Evolutionary conservation across 1,139 yeast species (phyloP).

Genomic region (Magnusiomyces magnusii): DNA sequence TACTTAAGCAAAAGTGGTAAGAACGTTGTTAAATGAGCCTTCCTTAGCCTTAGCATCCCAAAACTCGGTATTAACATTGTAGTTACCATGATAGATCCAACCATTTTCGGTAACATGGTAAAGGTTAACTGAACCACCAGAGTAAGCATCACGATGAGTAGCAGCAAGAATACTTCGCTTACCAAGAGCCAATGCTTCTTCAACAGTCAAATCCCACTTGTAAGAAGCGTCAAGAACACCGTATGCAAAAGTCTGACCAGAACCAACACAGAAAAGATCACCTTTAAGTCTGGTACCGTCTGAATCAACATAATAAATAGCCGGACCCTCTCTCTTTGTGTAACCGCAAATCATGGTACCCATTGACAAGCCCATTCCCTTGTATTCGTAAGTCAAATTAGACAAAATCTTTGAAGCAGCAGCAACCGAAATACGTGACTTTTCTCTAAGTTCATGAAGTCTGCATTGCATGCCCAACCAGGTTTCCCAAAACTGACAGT

Average conservation of each 20-base stretch:
- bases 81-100: constrained; percentile 94
- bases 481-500: constrained; percentile 99
- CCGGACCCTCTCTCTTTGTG: constrained; percentile 91
- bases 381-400: constrained; percentile 85
- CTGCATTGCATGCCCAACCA: constrained; percentile 98
- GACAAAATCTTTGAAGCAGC: constrained; percentile 94
- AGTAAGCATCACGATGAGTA: constrained; percentile 95
- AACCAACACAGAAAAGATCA: constrained; percentile 94
- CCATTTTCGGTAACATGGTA: constrained; percentile 91
- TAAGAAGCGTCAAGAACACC: constrained; percentile 94
- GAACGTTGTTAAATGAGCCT: constrained; percentile 84
- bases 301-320: constrained; percentile 92
- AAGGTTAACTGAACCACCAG: constrained; percentile 94
- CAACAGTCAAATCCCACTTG: constrained; percentile 82
- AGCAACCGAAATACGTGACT: constrained; percentile 90
- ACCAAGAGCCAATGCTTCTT: constrained; percentile 90
- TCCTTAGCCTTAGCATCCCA: constrained; percentile 90
- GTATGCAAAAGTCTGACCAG: constrained; percentile 99
- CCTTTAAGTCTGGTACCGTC: constrained; percentile 97
- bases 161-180: constrained; percentile 96
- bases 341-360: constrained; percentile 99
- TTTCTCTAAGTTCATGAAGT: constrained; percentile 86
- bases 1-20: constrained; percentile 25
- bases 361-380: constrained; percentile 98
- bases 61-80: constrained; percentile 83